Evolutionary conservation across 129 eudicot genomes (phyloP).

Genomic region (Pittosporum tobira): DNA sequence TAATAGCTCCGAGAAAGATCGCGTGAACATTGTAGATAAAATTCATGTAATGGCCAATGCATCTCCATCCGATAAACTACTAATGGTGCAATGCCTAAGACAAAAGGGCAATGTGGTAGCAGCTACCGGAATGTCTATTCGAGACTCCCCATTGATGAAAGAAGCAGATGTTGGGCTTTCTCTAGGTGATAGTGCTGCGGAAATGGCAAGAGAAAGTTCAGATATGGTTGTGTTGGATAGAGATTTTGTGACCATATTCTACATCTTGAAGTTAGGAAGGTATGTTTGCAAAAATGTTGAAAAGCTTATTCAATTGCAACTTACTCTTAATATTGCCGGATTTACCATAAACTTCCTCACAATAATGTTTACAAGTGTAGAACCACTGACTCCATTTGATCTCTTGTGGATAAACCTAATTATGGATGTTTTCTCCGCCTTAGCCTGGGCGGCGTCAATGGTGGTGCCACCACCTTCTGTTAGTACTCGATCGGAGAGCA

Average conservation of each 20-base stretch:
- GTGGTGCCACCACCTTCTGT: not conserved
- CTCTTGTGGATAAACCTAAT: conserved; percentile 20
- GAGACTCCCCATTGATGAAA: conserved; percentile 13
- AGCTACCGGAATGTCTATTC: not conserved
- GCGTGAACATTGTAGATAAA: not conserved
- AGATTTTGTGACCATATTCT: not conserved
- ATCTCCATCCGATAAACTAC: conserved; percentile 17
- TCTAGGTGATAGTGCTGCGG: not conserved
- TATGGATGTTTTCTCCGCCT: conserved; percentile 13
- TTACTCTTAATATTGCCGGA: conserved; percentile 11
- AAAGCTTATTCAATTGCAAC: conserved; percentile 1
- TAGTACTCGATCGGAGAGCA: not conserved
- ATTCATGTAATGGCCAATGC: conserved; percentile 11
- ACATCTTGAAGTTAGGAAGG: conserved; percentile 10
- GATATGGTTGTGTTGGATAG: conserved; percentile 4
- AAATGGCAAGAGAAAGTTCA: not conserved
- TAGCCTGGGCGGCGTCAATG: conserved; percentile 2
- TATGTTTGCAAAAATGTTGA: conserved; percentile 5
- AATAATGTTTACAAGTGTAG: not conserved
- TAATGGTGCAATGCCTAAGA: conserved; percentile 15
- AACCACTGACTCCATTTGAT: conserved; percentile 8
- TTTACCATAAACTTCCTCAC: conserved; percentile 10
- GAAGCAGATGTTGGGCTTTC: conserved; percentile 21
- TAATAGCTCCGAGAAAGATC: conserved; percentile 14
- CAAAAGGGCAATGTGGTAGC: conserved; percentile 19